Base-by-base conservation (phyloP, 2,329 filamentous ascomycete species). In the Ascochyta fabae region DNA sequence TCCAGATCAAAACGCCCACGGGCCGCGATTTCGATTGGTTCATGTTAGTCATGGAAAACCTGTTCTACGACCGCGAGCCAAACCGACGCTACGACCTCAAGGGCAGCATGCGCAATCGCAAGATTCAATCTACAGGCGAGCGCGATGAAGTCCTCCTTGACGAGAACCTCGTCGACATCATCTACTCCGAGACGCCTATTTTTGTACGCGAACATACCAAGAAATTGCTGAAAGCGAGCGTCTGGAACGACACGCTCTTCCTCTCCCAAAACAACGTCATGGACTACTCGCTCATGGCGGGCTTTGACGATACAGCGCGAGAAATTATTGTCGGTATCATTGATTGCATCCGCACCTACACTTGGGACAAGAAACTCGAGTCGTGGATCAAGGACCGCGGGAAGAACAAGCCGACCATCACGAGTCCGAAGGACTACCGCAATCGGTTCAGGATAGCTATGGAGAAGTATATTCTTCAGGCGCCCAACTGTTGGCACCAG, bases 281-380 rank as follows among this genome's bases (percentile, higher is more conserved):
- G 95, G 95, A 99, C 77, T 99, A 99, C 78, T 95, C 90, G 23
- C 84, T 99, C 40, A 99, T 99, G 95, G 93, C 97, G 50, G 96
- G 94, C 0, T 96, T 99, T 40, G 94, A 99, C 69, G 95, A 97
- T 73, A 83, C 84, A 34, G 86, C 87, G 60, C 93, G 94, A 68
- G 94, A 99, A 77, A 85, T 99, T 13, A 92, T 98, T 13, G 93
- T 99, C 2, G 95, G 95, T 4, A 98, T 99, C 69, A 98, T 99
- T 62, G 76, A 99, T 75, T 98, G 95, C 74, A 98, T 99, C 64
- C 87, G 95, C 51, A 99, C 95, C 0, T 99, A 98, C 73, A 99
- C 95, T 0, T 99, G 95, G 92, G 95, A 99, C 80, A 99, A 99
- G 83, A 97, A 97, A 74, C 85, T 99, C n/a, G 95, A 99, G 79